A percentile compares a stretch with the other conserved stretches of the same genome.
These are phyloP conservation scores for Saccharomyces hybrid DNA, from an alignment of 1,139 yeast genomes.

Conservation along the genomic window DNA sequence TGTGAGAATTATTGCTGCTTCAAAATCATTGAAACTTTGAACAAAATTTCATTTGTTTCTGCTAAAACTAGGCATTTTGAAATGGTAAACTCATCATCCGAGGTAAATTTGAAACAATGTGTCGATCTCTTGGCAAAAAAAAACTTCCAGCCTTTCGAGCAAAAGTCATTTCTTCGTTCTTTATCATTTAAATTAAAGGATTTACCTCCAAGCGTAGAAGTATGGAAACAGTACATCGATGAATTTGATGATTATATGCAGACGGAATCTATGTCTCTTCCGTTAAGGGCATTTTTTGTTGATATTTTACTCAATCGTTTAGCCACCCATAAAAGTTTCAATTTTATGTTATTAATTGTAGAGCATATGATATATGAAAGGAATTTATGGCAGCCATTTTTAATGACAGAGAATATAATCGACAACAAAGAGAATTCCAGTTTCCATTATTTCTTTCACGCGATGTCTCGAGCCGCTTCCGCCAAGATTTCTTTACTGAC, in stretches of 20 bases:
- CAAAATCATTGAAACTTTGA: slow-evolving; percentile 6
- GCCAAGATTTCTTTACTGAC: not conserved
- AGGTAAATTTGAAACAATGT: not conserved
- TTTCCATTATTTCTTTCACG: slow-evolving; percentile 5
- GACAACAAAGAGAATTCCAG: slow-evolving; percentile 6
- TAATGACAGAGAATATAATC: slow-evolving; percentile 7
- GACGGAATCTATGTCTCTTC: not conserved
- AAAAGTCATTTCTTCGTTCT: not conserved
- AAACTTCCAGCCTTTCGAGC: not conserved
- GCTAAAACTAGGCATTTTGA: not conserved
- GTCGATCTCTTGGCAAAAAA: not conserved
- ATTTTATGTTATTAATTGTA: slow-evolving; percentile 10
- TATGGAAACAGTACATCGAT: not conserved
- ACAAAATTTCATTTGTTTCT: not conserved
- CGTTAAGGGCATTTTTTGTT: not conserved
- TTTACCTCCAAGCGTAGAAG: not conserved
- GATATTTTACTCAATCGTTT: not conserved
- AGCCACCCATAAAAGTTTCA: slow-evolving; percentile 3
- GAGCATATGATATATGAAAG: slow-evolving; percentile 8
- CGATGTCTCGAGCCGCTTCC: not conserved
- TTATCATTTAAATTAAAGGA: not conserved
- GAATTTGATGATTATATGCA: not conserved
- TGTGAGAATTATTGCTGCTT: slow-evolving; percentile 12
- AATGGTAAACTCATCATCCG: slow-evolving; percentile 6
- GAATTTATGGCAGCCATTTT: slow-evolving; percentile 5